Percentiles rank a stretch among this genome's conserved stretches.
Conservation (phyloP, 257 asterid species). For the Cinchona pubescens region DNA sequence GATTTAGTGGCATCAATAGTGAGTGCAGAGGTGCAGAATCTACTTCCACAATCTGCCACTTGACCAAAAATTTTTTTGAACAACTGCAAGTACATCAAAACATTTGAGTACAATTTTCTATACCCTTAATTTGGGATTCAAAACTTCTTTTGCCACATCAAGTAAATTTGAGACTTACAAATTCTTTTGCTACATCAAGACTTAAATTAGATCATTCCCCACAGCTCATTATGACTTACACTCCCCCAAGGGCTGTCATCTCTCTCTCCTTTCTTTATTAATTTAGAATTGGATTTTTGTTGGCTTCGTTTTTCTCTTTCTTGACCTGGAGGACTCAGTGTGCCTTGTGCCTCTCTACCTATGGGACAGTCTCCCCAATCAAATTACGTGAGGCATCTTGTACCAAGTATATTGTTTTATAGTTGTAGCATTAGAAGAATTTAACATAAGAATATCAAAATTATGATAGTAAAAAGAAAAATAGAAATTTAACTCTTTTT, state of each 20-base stretch:
- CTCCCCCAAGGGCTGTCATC: background rate
- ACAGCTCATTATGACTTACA: background rate
- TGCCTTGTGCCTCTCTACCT: background rate
- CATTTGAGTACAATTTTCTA: background rate
- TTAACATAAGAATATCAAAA: background rate
- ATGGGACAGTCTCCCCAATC: background rate
- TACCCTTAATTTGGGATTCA: background rate
- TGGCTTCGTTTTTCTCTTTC: background rate
- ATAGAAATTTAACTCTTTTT: background rate
- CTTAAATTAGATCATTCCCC: background rate
- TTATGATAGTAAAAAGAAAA: background rate
- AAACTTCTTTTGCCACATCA: background rate
- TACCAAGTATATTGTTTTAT: background rate
- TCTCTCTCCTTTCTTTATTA: background rate
- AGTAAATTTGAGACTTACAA: background rate
- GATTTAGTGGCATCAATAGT: background rate
- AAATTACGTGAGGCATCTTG: background rate
- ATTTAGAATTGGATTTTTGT: background rate
- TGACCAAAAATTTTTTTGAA: constrained; percentile 9
- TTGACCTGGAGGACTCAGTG: background rate
- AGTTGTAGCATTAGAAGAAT: background rate
- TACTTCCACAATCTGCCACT: background rate
- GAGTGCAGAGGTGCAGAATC: background rate
- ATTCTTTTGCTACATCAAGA: background rate
- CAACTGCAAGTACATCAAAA: background rate